Conservation (phyloP, 441 rosid genomes). For the Pelargonium exstipulatum region DNA sequence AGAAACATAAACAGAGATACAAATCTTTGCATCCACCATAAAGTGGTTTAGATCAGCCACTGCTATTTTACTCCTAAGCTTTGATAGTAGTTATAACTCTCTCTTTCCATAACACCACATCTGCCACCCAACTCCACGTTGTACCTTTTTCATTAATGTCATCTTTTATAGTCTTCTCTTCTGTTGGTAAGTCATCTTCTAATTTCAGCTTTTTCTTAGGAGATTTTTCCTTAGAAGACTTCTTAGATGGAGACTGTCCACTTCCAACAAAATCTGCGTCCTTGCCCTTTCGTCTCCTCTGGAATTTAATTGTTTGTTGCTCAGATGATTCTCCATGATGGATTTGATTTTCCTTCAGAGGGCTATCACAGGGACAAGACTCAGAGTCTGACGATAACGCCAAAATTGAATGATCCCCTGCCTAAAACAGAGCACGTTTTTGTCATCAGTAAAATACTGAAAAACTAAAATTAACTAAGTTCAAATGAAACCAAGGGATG, state of each 20-base stretch:
- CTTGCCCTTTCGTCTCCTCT: slow-evolving; percentile 31
- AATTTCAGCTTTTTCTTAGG: slow-evolving; percentile 34
- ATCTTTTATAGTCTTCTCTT: slow-evolving; percentile 31
- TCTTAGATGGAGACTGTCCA: slow-evolving; percentile 34
- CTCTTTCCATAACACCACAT: neutral
- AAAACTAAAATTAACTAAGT: slow-evolving; percentile 3
- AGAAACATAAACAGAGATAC: neutral
- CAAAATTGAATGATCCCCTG: slow-evolving; percentile 34
- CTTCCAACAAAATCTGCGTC: slow-evolving; percentile 29
- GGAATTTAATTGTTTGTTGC: slow-evolving; percentile 21
- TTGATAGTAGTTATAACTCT: slow-evolving; percentile 5
- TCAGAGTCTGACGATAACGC: slow-evolving; percentile 72
- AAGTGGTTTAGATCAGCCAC: neutral
- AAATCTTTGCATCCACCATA: slow-evolving; percentile 8
- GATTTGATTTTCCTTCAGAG: slow-evolving; percentile 16
- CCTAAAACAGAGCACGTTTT: slow-evolving; percentile 32
- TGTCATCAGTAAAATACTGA: slow-evolving; percentile 19
- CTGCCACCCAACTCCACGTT: slow-evolving; percentile 7
- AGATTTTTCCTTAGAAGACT: slow-evolving; percentile 45
- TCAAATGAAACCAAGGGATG: neutral
- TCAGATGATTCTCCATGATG: slow-evolving; percentile 19
- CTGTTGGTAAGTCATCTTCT: slow-evolving; percentile 27
- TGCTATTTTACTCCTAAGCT: neutral
- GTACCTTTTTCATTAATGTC: slow-evolving; percentile 38
- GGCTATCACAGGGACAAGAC: slow-evolving; percentile 35